Evolutionary conservation across 2,329 filamentous ascomycete species (phyloP), one percentile per base, ranked within the genome.

Genomic region (Penicillium sp.): DNA sequence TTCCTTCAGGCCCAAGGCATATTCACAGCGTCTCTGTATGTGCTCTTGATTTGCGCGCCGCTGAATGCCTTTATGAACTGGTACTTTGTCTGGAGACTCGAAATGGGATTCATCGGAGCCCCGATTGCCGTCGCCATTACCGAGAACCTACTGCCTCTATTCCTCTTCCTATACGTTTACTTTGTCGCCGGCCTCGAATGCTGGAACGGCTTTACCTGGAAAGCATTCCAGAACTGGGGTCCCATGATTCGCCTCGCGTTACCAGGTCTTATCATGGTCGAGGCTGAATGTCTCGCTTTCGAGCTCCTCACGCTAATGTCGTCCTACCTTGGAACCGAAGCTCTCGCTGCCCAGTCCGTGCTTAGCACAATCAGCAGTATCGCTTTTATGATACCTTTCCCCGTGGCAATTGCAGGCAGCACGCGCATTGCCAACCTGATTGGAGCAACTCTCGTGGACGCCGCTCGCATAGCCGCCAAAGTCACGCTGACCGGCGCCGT

Each of bases 361-460:
- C 78, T 97, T 2, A 83, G 87, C 21, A 94, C 89, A 0, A 79
- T 96, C 47, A 85, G 87, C 0, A 84, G 86, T 9, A 84, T 96
- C 23, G 90, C 89, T 0, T 97, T 91, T 77, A 91, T 96, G 71
- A 86, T 97, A 49, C 91, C 93, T 0, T 97, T 97, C 75, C 90
- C 93, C 0, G 83, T 97, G 59, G 90, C 88, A 30, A 93, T 97
- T 57, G 92, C 93, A 2, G 85, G 88, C 0, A 93, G 88, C 12
- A 97, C 93, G 0, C 86, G 93, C 1, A 85, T 97, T 14, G 93
- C 92, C 18, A 97, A 97, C 65, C 77, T 97, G 33, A 95, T 97
- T 60, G 94, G 93, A 8, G 92, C 93, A 0, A 88, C 87, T 1
- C 80, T 97, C 11, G 86, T 90, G 2, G 85, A 87, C 47, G 89